Evolutionary conservation across 257 asterid species (phyloP).

Genomic region (Knoxia roxburghii): DNA sequence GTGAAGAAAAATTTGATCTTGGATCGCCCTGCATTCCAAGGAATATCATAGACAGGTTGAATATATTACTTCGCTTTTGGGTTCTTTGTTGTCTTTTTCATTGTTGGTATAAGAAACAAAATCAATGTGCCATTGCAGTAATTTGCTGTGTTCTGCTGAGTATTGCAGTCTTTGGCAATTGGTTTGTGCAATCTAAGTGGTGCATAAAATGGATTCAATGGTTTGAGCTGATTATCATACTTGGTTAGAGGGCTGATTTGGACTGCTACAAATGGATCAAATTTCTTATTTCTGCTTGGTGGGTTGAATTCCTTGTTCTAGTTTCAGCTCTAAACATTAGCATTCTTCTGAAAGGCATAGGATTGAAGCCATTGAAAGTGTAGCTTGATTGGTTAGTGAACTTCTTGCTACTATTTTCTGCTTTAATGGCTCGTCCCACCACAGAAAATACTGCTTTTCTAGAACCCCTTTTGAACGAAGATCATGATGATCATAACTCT

Average conservation of each 20-base stretch:
- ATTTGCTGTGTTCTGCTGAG: conserved; percentile 41
- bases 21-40: conserved; percentile 28
- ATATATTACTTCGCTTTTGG: conserved; percentile 32
- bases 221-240: conserved; percentile 28
- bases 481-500: not conserved
- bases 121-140: conserved; percentile 6
- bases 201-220: conserved; percentile 13
- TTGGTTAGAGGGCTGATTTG: conserved; percentile 45
- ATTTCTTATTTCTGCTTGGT: conserved; percentile 47
- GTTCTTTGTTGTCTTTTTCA: conserved; percentile 25
- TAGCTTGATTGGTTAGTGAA: conserved; percentile 44
- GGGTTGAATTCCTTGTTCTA: conserved; percentile 38
- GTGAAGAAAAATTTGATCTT: conserved; percentile 35
- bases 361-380: conserved; percentile 29
- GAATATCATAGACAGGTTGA: conserved; percentile 32
- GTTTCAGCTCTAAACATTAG: conserved; percentile 36
- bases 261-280: conserved; percentile 36
- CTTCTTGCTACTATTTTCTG: conserved; percentile 43
- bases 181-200: conserved; percentile 19
- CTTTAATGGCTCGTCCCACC: conserved; percentile 21
- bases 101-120: conserved; percentile 21
- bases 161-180: conserved; percentile 28
- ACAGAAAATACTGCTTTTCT: conserved; percentile 9
- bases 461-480: conserved; percentile 35
- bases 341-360: conserved; percentile 16